phyloP scores from a whole-genome alignment of 2,329 filamentous ascomycete species.

The Talaromyces pinophilus region DNA sequence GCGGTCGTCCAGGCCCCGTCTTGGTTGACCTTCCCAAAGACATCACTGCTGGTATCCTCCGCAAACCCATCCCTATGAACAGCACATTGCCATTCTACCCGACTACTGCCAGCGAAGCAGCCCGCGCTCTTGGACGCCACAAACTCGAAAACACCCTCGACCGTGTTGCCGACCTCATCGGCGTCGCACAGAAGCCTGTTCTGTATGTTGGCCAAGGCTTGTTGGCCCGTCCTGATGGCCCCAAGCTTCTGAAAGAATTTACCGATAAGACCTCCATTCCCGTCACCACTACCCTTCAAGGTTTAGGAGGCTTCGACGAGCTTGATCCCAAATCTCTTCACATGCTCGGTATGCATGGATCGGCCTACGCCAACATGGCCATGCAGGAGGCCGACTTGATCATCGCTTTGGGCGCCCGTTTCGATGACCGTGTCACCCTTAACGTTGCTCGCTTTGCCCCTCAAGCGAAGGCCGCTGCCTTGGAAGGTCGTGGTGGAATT shows the following conservation, averaged over 20 bases:
- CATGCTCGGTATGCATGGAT: conserved; percentile 99
- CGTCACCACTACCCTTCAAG: conserved; percentile 93
- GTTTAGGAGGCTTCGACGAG: conserved; percentile 89
- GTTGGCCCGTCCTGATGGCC: conserved; percentile 75
- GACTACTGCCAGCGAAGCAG: conserved; percentile 81
- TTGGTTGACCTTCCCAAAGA: conserved; percentile 96
- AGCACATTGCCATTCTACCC: conserved; percentile 74
- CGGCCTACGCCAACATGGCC: conserved; percentile 95
- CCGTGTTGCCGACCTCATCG: conserved; percentile 79
- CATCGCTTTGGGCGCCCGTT: conserved; percentile 88
- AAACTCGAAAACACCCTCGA: conserved; percentile 73
- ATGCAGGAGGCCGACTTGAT: conserved; percentile 97
- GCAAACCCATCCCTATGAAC: conserved; percentile 78
- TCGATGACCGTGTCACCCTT: conserved; percentile 91
- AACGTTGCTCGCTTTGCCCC: conserved; percentile 86
- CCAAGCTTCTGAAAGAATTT: conserved; percentile 78
- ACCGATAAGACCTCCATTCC: conserved; percentile 88
- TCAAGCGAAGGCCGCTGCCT: conserved; percentile 77
- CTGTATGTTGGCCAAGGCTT: conserved; percentile 95
- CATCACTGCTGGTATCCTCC: conserved; percentile 81
- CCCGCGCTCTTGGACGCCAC: conserved; percentile 69
- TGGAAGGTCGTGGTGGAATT: conserved; percentile 86
- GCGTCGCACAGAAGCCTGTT: conserved; percentile 87
- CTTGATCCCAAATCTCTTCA: conserved; percentile 90
- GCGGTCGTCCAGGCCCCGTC: conserved; percentile 88